phyloP scores from a whole-genome alignment of 805 yeast genomes.

The Ogataea pilisensis region DNA sequence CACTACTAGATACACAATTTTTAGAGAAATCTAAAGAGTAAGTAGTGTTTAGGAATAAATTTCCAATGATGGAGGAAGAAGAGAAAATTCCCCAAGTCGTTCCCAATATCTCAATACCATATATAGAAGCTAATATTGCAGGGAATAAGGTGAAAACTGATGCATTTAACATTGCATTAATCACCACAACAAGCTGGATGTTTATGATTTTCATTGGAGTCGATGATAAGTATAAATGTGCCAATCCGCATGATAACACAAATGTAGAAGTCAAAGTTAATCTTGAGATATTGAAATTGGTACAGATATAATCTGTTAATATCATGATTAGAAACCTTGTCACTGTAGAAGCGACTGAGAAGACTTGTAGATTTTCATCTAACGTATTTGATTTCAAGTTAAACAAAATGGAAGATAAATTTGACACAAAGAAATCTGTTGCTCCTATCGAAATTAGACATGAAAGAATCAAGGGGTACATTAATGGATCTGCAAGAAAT shows the following conservation, averaged over 20 bases:
- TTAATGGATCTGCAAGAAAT: slow-evolving; percentile 42
- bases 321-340: slow-evolving; percentile 67
- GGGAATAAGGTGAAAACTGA: slow-evolving; percentile 85
- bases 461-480: slow-evolving; percentile 61
- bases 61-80: slow-evolving; percentile 58
- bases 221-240: slow-evolving; percentile 30
- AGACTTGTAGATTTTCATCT: slow-evolving; percentile 22
- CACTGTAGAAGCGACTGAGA: slow-evolving; percentile 63
- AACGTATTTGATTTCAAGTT: slow-evolving; percentile 17
- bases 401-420: slow-evolving; percentile 53
- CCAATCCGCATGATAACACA: slow-evolving; percentile 25
- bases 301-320: slow-evolving; percentile 55
- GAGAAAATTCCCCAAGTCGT: slow-evolving; percentile 90
- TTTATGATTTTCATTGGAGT: slow-evolving; percentile 19
- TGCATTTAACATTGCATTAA: slow-evolving; percentile 48
- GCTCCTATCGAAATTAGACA: slow-evolving; percentile 75
- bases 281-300: slow-evolving; percentile 23
- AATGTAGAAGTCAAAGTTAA: slow-evolving; percentile 23
- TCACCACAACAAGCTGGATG: slow-evolving; percentile 18
- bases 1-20: slow-evolving; percentile 24
- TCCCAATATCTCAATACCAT: slow-evolving; percentile 88
- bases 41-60: slow-evolving; percentile 47
- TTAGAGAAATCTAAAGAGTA: slow-evolving; percentile 66
- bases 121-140: slow-evolving; percentile 72
- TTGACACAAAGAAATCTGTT: slow-evolving; percentile 79